phyloP scores from a whole-genome alignment of 768 basidiomycete genomes.

The Russula lepida region DNA sequence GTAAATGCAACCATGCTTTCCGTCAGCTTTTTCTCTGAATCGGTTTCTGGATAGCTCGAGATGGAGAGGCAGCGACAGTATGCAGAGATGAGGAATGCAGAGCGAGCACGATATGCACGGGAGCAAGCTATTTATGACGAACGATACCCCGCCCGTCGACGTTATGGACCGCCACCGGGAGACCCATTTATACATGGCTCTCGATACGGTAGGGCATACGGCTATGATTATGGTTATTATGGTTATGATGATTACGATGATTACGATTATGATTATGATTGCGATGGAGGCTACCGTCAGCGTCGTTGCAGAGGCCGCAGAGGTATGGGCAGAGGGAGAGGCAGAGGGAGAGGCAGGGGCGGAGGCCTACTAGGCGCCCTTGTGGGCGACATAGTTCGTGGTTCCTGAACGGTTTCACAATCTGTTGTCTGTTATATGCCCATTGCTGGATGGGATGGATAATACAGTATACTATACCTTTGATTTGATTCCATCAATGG shows the following conservation, averaged over 20 bases:
- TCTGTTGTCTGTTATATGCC: neutral
- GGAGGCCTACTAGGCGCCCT: too few species aligned
- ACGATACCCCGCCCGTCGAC: neutral
- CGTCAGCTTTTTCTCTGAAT: neutral
- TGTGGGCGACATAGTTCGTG: too few species aligned
- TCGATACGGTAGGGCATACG: slow-evolving; percentile 14
- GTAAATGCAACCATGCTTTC: slow-evolving; percentile 14
- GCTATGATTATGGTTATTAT: slow-evolving; percentile 18
- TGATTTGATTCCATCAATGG: neutral
- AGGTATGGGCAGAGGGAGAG: too few species aligned
- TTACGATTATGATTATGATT: too few species aligned
- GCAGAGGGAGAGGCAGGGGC: too few species aligned
- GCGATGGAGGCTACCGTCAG: too few species aligned
- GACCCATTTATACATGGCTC: slow-evolving; percentile 17
- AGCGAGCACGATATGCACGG: slow-evolving; percentile 1
- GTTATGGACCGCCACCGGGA: slow-evolving; percentile 26
- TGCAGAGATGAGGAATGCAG: neutral
- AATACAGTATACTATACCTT: neutral
- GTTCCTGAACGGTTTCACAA: too few species aligned
- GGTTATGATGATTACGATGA: too few species aligned
- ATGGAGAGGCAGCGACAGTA: slow-evolving; percentile 2
- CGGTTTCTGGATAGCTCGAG: slow-evolving; percentile 8
- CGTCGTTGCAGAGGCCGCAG: too few species aligned
- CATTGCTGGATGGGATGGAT: neutral
- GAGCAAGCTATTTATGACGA: neutral